Evolutionary conservation across 1,284 basidiomycete species (phyloP), one percentile per base, ranked within the genome.

Genomic region (Sporisorium sorghi): DNA sequence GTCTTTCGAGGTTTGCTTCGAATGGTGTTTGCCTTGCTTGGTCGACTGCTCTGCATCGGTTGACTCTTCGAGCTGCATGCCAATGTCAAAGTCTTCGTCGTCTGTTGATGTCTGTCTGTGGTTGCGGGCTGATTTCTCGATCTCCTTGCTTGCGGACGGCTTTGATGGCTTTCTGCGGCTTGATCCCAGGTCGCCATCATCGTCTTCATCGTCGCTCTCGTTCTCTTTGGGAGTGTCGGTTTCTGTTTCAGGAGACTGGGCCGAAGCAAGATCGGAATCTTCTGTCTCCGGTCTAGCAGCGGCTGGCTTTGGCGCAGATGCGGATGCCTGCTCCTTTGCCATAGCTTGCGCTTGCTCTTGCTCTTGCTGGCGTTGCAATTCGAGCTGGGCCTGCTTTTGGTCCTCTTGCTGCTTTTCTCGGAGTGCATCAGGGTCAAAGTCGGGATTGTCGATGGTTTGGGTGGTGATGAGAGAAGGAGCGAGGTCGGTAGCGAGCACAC

Each of bases 401-500:
- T 40, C 53, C 23, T 76, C 73, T 24, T 75, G 55, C 48, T 75
- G 40, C 33, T 23, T 62, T 26, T 77, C 71, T 14, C 48, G 51
- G 46, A 73, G 63, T 15, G 70, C 75, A 44, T 73, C 71, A 3
- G 83, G 80, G 43, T 83, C 80, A 53, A 80, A 84, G 30, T 81
- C 81, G 10, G 83, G 83, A 58, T 84, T 84, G 46, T 73, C 62
- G 40, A 84, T 78, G 21, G 75, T 83, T 35, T 79, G 78, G 1
- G 82, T 84, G 7, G 79, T 79, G 52, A 83, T 65, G 46, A 84
- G 80, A 30, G 78, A 79, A 5, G 80, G 79, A 1, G 83, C 78
- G 21, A 84, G 69, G 49, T 84, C 83, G n/a, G 76, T 69, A 23
- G 81, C 56, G 2, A 82, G 72, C 0, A 84, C 81, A 15, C 83